Evolutionary conservation across 164 flowering plant genomes (phyloP).

Genomic region (Chimonanthus salicifolius): DNA sequence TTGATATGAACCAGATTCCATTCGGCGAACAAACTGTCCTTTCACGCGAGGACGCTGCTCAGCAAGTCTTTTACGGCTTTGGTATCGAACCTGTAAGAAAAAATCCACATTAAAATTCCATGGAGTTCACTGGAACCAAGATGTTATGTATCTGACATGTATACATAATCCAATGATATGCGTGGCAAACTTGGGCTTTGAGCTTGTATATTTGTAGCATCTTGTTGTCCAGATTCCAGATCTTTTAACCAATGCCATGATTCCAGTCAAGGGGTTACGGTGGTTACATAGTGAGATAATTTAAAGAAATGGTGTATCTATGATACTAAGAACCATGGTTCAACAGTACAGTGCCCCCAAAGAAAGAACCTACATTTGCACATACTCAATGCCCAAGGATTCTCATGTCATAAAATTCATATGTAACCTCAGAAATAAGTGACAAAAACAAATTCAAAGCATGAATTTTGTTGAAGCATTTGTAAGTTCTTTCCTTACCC

Average conservation of each 20-base stretch:
- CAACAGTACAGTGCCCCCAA: not conserved
- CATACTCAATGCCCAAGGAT: not conserved
- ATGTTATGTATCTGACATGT: not conserved
- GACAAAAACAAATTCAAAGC: too few species aligned
- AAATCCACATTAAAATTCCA: not conserved
- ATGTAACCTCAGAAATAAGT: too few species aligned
- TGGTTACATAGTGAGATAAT: not conserved
- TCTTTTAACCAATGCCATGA: not conserved
- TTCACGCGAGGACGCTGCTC: constrained; percentile 87
- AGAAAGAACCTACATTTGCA: not conserved
- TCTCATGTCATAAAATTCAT: not conserved
- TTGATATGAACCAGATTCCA: constrained; percentile 14
- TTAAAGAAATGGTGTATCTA: not conserved
- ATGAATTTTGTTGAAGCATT: too few species aligned
- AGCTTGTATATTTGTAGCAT: not conserved
- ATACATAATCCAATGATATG: not conserved
- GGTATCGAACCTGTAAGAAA: constrained; percentile 68
- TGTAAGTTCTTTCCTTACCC: constrained; percentile 32
- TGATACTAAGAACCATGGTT: not conserved
- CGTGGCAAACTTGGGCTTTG: not conserved
- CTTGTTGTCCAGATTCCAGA: too few species aligned
- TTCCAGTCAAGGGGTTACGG: not conserved
- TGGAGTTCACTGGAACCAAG: not conserved
- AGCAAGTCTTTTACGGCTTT: constrained; percentile 85
- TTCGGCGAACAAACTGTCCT: constrained; percentile 90